Evolutionary conservation across 371 early-diverging fungal genomes (phyloP).

Genomic region (Mortierella sp.): DNA sequence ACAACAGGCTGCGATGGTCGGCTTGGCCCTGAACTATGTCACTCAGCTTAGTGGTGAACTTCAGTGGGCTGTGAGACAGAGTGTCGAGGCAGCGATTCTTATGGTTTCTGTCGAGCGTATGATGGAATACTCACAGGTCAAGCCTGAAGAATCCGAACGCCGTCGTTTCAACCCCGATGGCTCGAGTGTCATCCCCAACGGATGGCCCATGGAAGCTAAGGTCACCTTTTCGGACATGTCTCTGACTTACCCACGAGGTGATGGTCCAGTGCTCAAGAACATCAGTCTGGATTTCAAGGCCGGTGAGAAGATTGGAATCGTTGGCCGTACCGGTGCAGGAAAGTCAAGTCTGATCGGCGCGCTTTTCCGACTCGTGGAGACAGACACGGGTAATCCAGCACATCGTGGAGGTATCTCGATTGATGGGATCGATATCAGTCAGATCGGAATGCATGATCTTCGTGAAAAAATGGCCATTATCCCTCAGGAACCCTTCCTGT

Average conservation of each 20-base stretch:
- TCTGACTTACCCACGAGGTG: constrained; percentile 56
- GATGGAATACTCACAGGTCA: constrained; percentile 67
- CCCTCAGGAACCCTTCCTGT: constrained; percentile 71
- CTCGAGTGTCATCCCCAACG: constrained; percentile 19
- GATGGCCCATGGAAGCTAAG: constrained; percentile 61
- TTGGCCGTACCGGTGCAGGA: constrained; percentile 70
- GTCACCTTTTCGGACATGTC: constrained; percentile 56
- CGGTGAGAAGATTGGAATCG: constrained; percentile 62
- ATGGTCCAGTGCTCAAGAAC: constrained; percentile 51
- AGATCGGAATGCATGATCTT: constrained; percentile 65
- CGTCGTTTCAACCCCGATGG: constrained; percentile 26
- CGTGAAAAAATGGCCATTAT: constrained; percentile 71
- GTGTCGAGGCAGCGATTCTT: constrained; percentile 56
- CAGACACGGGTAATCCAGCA: constrained; percentile 24
- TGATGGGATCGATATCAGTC: constrained; percentile 66
- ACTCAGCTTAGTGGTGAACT: constrained; percentile 56
- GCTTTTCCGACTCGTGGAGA: constrained; percentile 67
- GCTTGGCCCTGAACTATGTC: constrained; percentile 57
- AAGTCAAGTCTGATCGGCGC: constrained; percentile 69
- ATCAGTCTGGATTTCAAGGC: constrained; percentile 57
- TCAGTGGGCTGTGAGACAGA: constrained; percentile 58
- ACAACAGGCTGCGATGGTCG: constrained; percentile 41
- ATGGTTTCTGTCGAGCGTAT: constrained; percentile 60
- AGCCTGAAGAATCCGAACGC: constrained; percentile 59
- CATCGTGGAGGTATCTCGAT: constrained; percentile 62